Percentiles rank a stretch among this genome's conserved stretches.
Evolutionary conservation across 1,284 basidiomycete species (phyloP).

Genomic region (Porphyrellus sp.): DNA sequence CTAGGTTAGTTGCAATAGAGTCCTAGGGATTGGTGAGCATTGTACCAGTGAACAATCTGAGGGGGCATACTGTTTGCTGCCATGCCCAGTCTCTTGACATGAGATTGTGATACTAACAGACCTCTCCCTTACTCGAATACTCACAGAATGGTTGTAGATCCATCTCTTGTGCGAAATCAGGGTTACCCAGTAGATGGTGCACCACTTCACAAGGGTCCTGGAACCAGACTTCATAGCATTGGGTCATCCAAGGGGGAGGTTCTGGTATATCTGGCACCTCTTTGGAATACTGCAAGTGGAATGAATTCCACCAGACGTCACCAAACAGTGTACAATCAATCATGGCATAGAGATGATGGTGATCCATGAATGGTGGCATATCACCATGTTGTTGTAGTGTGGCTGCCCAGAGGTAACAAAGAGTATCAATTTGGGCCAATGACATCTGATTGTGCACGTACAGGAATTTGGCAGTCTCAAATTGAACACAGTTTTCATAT

Average conservation of each 20-base stretch:
- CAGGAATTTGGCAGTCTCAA: background rate
- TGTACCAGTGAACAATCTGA: background rate
- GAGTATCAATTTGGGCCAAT: background rate
- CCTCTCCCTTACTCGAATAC: background rate
- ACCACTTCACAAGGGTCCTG: background rate
- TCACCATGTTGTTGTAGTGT: background rate
- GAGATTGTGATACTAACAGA: background rate
- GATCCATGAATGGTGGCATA: background rate
- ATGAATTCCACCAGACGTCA: background rate
- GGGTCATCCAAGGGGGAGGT: background rate
- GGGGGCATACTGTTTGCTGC: background rate
- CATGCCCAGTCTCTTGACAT: background rate
- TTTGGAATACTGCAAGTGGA: background rate
- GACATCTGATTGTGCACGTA: background rate
- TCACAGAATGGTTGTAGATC: background rate
- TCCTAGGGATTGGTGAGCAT: background rate
- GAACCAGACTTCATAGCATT: background rate
- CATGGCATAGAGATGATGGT: background rate
- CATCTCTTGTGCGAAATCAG: background rate
- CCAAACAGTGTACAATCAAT: background rate
- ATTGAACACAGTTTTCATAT: background rate
- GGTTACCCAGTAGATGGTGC: background rate
- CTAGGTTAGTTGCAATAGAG: background rate
- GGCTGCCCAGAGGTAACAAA: background rate
- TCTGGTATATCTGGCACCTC: background rate